Base-by-base conservation (phyloP, 1,284 basidiomycete species). In the Ceratobasidium theobromae region DNA sequence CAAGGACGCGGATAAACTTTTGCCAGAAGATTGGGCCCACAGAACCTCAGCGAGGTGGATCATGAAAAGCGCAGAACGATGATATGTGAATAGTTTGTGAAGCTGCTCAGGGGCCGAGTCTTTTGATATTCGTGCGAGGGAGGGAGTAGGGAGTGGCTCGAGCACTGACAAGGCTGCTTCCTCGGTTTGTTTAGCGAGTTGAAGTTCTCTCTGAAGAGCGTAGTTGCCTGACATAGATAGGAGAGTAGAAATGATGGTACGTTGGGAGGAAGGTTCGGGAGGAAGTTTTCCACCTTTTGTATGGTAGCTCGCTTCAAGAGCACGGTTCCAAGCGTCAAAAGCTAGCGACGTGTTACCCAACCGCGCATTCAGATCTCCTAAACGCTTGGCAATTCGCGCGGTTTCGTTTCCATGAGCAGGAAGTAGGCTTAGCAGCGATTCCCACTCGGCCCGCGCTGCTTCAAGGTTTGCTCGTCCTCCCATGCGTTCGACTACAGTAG, bases 21-120 rank as follows among this genome's bases (percentile, higher is more conserved):
- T 45, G 18, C 53, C 43, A 45, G 62, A 52, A 28, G 53, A 66
- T 55, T 67, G 45, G 4, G 86, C 88, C 72, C 88, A 82, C 4
- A 83, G 75, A 6, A 93, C 88, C 72, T 91, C 88, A 0, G 89
- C 89, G 14, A 85, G 82, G 73, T 94, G 90, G 18, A 91, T 80
- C 2, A 84, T 84, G 49, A 93, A 76, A 2, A 93, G 77, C 3
- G 91, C 84, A 3, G 85, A 82, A 25, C 89, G 87, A 67, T 92
- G 88, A 38, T 87, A 80, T 40, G 91, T 75, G 75, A 85, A 91
- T 6, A 89, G 75, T 0, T 79, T 76, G 73, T 94, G 89, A 38
- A 91, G 77, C 9, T 80, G 77, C 69, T 87, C 81, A 11, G 86
- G 80, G n/a, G 83, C 77, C 27, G 85, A 79, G 12, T 79, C 74